A percentile compares a stretch with the other conserved stretches of the same genome.
phyloP scores from a whole-genome alignment of 768 basidiomycete species.

The Boletus pseudopeckii region DNA sequence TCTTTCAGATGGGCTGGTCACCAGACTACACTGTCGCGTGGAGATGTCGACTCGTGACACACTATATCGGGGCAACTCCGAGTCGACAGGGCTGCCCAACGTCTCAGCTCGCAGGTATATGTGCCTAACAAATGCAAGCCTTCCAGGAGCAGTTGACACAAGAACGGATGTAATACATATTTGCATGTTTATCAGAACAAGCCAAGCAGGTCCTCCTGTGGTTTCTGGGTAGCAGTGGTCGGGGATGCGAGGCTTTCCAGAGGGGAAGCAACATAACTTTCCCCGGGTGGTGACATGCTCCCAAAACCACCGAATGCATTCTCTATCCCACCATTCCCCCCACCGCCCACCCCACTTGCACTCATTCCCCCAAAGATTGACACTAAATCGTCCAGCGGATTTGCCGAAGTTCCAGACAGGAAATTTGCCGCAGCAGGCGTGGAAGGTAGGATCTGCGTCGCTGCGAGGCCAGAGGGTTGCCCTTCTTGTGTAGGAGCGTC shows the following conservation, averaged over 20 bases:
- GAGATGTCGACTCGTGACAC: too few species aligned
- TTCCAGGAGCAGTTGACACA: neutral
- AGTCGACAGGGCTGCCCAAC: neutral
- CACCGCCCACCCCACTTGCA: slow-evolving; percentile 22
- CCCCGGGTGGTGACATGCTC: slow-evolving; percentile 7
- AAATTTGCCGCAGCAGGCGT: slow-evolving; percentile 73
- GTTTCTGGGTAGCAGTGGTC: slow-evolving; percentile 28
- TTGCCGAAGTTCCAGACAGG: slow-evolving; percentile 75
- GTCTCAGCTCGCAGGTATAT: neutral
- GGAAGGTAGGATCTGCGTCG: slow-evolving; percentile 67
- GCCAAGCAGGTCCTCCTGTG: slow-evolving; percentile 53
- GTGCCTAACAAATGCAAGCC: neutral
- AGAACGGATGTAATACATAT: neutral
- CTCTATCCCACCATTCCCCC: slow-evolving; percentile 9
- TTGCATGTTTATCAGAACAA: slow-evolving; percentile 40
- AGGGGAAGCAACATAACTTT: slow-evolving; percentile 6
- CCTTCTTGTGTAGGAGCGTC: slow-evolving; percentile 57
- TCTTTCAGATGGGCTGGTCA: too few species aligned
- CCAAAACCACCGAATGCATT: slow-evolving; percentile 20
- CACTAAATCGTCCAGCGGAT: slow-evolving; percentile 90
- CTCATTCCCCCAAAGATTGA: slow-evolving; percentile 76
- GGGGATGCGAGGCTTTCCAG: slow-evolving; percentile 23
- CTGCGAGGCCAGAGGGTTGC: slow-evolving; percentile 70
- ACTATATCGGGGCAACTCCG: neutral
- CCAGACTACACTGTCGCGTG: too few species aligned